Evolutionary conservation across 495 filamentous ascomycete genomes (phyloP), one percentile per base, ranked within the genome.

Genomic region (Penicillium paradoxum): DNA sequence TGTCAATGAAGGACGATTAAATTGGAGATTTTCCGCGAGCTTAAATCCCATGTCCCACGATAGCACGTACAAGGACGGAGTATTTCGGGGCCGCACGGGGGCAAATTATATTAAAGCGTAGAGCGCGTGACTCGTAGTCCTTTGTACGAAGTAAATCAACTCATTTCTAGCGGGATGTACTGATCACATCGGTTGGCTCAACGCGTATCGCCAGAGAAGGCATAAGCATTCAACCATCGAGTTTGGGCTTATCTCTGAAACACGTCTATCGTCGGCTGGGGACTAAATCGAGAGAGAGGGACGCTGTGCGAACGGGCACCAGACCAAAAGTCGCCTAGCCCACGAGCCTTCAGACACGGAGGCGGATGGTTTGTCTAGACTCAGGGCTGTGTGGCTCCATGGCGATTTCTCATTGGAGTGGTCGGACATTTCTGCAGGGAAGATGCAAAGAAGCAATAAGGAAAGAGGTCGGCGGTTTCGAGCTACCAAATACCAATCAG

Each of bases 391-490:
- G 49, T 43, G 49, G 19, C 19, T 34, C 6, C 29, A 36, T 50
- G 38, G 13, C 27, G 13, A 1, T 3, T 13, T 7, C 15, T 25
- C n/a, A 51, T 43, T 43, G 29, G 49, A 41, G 29, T 29, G 14
- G 49, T 34, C 37, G 27, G 14, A 36, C 19, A 14, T 18, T 27
- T 18, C 38, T 51, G 49, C 49, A 51, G 19, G 38, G 49, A 51
- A 51, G 17, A 51, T 41, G 38, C 38, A 51, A 29, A 51, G 49
- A 51, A 51, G 49, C 18, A 51, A 17, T 2, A 51, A 36, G 8
- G 49, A 44, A 37, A 50, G 17, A 4, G 15, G 17, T 15, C 10
- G 2, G 32, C 33, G 13, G 5, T 21, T 9, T 7, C 2, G 5
- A 15, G 36, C 47, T 40, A 39, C 27, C 1, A 39, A 3, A 29